Conservation (phyloP, 768 basidiomycete species). For the Termitomyces sp. region DNA sequence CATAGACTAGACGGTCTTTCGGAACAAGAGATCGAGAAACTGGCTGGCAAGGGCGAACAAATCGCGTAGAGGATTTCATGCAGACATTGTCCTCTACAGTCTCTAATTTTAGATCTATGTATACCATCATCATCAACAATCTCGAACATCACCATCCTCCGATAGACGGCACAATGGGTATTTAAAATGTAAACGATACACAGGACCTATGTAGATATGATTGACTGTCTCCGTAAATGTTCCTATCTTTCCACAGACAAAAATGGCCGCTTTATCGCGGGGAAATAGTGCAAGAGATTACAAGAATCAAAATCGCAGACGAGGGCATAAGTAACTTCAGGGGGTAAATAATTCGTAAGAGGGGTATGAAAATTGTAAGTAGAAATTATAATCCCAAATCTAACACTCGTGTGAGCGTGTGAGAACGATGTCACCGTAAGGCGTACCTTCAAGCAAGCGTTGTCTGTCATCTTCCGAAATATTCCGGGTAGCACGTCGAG, state of each 20-base stretch:
- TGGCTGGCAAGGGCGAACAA: slow-evolving; percentile 30
- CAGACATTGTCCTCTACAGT: background rate
- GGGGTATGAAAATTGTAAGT: slow-evolving; percentile 8
- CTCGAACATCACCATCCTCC: background rate
- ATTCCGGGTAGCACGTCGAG: slow-evolving; percentile 75
- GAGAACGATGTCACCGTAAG: background rate
- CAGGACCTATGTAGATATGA: background rate
- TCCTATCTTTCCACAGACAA: slow-evolving; percentile 14
- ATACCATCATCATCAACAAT: background rate
- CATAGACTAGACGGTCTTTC: slow-evolving; percentile 84
- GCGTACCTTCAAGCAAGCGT: slow-evolving; percentile 68
- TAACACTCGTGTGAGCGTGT: slow-evolving; percentile 12
- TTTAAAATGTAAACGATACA: slow-evolving; percentile 7
- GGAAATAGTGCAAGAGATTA: slow-evolving; percentile 1
- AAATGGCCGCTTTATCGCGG: background rate
- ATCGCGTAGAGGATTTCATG: background rate
- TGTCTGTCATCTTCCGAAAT: slow-evolving; percentile 75
- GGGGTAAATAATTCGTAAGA: slow-evolving; percentile 9
- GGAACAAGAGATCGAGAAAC: slow-evolving; percentile 70
- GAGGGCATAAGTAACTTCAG: slow-evolving; percentile 8
- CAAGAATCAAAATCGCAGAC: slow-evolving; percentile 6
- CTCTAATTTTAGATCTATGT: background rate
- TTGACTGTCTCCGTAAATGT: background rate
- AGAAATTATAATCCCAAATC: slow-evolving; percentile 44
- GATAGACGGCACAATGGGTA: background rate